phyloP scores from a whole-genome alignment of 768 basidiomycete genomes.

The Tylopilus sp. region DNA sequence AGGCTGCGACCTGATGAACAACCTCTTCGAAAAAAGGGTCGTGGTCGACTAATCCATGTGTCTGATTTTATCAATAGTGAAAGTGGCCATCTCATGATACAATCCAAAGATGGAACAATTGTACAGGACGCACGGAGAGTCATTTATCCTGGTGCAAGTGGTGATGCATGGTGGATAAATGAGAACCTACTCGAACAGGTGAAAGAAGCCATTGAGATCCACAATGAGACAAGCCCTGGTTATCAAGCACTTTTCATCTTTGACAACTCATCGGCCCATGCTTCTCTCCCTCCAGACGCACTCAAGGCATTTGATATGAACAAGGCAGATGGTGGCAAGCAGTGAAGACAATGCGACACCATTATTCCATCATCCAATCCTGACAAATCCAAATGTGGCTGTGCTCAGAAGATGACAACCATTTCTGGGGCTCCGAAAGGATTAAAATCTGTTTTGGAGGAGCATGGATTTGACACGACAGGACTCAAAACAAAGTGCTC shows the following conservation, averaged over 20 bases:
- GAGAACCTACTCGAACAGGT: too few relatives aligned
- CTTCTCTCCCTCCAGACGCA: neutral
- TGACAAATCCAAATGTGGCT: too few relatives aligned
- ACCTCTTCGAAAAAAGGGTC: neutral
- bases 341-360: neutral
- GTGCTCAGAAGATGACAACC: neutral
- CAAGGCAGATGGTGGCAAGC: neutral
- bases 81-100: too few relatives aligned
- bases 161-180: neutral
- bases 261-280: too few relatives aligned
- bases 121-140: neutral
- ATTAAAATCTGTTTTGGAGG: neutral
- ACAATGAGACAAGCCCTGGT: too few relatives aligned
- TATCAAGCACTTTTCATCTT: too few relatives aligned
- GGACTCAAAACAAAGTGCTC: neutral
- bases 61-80: too few relatives aligned
- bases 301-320: neutral
- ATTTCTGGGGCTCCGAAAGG: neutral
- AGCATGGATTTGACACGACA: neutral
- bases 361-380: neutral
- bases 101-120: too few relatives aligned
- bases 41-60: too few relatives aligned
- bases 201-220: too few relatives aligned
- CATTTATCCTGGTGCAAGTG: neutral
- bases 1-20: neutral